Percentiles rank a stretch among this genome's conserved stretches.
Evolutionary conservation across 768 basidiomycete species (phyloP).

Genomic region (Psilocybe subaeruginosa): DNA sequence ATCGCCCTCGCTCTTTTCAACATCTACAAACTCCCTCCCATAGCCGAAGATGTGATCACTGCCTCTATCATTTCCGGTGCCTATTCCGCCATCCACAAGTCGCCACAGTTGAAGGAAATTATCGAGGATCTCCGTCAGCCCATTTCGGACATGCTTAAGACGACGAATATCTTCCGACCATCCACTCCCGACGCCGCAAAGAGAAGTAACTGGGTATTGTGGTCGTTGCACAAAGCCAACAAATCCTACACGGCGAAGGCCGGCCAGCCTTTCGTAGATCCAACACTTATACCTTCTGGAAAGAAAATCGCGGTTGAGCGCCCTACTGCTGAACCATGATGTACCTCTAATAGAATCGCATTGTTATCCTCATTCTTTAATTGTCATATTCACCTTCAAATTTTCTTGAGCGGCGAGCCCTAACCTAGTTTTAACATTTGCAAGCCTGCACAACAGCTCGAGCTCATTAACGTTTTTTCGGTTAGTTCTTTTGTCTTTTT

Average conservation of each 20-base stretch:
- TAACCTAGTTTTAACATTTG: neutral
- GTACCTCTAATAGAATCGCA: neutral
- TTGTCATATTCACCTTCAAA: neutral
- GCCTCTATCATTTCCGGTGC: slow-evolving; percentile 60
- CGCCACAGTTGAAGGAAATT: slow-evolving; percentile 33
- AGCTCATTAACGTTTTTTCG: too few relatives aligned
- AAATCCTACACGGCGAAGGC: neutral
- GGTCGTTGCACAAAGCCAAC: slow-evolving; percentile 18
- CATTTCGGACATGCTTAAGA: slow-evolving; percentile 14
- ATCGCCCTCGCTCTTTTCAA: slow-evolving; percentile 56
- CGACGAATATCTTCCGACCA: slow-evolving; percentile 1
- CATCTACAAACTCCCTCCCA: slow-evolving; percentile 54
- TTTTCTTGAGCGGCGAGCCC: neutral
- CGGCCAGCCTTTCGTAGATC: slow-evolving; percentile 1
- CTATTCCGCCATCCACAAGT: slow-evolving; percentile 48
- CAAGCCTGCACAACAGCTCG: too few relatives aligned
- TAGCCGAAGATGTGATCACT: slow-evolving; percentile 57
- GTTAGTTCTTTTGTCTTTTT: too few relatives aligned
- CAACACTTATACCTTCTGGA: slow-evolving; percentile 4
- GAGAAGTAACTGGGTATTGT: slow-evolving; percentile 22
- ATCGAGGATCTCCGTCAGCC: slow-evolving; percentile 16
- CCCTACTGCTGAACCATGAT: neutral
- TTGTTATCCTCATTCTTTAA: neutral
- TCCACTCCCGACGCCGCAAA: slow-evolving; percentile 13
- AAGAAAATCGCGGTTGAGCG: neutral